Base-by-base conservation (phyloP, 129 eudicot species). In the Tagetes erecta region DNA sequence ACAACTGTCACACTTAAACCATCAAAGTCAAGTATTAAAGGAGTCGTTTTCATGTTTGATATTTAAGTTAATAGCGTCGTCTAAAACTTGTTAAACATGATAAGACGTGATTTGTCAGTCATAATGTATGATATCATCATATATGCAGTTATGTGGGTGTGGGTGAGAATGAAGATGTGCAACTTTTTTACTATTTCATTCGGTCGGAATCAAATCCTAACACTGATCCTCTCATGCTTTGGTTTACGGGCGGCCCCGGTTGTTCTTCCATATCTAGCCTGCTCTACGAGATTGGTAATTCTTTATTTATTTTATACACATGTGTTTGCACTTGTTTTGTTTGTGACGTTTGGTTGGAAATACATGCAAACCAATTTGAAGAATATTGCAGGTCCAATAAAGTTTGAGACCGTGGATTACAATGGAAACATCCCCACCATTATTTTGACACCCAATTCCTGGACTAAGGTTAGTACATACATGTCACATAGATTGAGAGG, bases 381-480 rank as follows among this genome's bases (percentile, higher is more conserved):
- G 46, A 35, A 55, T 20, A 20, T 20, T 30, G 5, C 66, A 83
- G 88, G 91, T 46, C 88, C 87, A 2, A 13, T 84, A 11, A 9
- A 76, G 27, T 84, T 84, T 70, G 62, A 57, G 50, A 60, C 57
- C 2, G 77, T 47, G 78, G 44, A 56, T 55, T 67, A 80, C 45
- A 72, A 82, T 49, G 89, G 84, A 42, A 84, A 64, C 65, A 67
- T 87, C 75, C 92, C 89, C 9, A 87, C 68, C 34, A 59, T 49
- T 13, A 49, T 1, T 10, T 49, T 49, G 53, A 49, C 53, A 49
- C 53, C 53, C 53, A 8, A 49, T 49, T 49, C 53, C 53, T 49
- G 53, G 53, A 49, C 53, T 1, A 49, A 49, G 53, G 53, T 49
- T 20, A 20, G 27, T 20, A 20, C 27, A 20, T 20, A 20, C 27